Conservation (phyloP, 176 grass and related monocot species). For the Phoenix dactylifera region DNA sequence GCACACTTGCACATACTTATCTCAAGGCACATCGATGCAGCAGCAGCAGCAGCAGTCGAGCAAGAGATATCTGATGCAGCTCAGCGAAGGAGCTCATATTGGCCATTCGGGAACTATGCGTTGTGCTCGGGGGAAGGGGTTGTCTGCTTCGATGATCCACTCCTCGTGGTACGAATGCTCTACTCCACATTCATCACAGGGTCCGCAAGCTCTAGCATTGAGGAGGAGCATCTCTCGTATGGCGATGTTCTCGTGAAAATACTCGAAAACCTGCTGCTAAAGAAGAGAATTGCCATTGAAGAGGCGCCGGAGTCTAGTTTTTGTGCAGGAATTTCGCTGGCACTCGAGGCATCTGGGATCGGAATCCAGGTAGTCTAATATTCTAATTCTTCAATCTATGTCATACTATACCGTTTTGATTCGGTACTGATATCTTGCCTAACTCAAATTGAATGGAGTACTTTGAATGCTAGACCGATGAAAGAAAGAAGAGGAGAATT, state of each 20-base stretch:
- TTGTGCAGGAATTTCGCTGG: conserved; percentile 54
- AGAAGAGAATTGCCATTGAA: conserved; percentile 4
- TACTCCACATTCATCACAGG: conserved; percentile 48
- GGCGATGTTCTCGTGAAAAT: conserved; percentile 37
- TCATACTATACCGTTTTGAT: too few relatives aligned
- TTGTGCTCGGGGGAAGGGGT: conserved; percentile 69
- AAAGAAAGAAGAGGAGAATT: too few relatives aligned
- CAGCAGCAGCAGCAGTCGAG: conserved; percentile 37
- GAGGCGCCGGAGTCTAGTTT: conserved; percentile 10
- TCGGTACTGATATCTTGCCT: too few relatives aligned
- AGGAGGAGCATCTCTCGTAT: conserved; percentile 53
- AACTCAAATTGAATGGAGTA: too few relatives aligned
- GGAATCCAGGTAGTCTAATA: conserved; percentile 26
- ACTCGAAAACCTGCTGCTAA: conserved; percentile 43
- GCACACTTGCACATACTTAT: conserved; percentile 35
- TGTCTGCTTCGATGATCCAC: conserved; percentile 45
- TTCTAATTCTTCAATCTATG: too few relatives aligned
- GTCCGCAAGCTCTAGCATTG: conserved; percentile 6
- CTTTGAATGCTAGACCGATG: too few relatives aligned
- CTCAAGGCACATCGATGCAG: conserved; percentile 25
- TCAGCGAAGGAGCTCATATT: conserved; percentile 25
- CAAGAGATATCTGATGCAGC: conserved; percentile 4
- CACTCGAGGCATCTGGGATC: conserved; percentile 59
- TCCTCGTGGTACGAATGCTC: conserved; percentile 49
- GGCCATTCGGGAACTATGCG: conserved; percentile 62